Percentiles rank a stretch among this genome's conserved stretches.
Evolutionary conservation across 2,329 filamentous ascomycete species (phyloP).

Genomic region (Cordyceps tenuipes): DNA sequence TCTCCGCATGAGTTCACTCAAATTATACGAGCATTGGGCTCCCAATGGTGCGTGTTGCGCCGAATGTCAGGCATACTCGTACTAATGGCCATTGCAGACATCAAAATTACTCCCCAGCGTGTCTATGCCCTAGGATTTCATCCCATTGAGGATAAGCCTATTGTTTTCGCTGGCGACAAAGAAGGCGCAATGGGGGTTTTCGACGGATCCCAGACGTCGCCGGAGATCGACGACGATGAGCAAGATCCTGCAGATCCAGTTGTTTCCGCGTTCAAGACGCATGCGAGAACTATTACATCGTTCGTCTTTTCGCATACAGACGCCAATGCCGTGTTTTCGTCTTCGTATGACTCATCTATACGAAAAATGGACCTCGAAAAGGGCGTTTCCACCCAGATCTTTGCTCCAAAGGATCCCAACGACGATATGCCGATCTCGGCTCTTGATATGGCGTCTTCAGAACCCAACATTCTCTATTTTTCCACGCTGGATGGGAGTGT

Average conservation of each 20-base stretch:
- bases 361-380: conserved; percentile 77
- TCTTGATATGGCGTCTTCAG: conserved; percentile 64
- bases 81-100: conserved; percentile 42
- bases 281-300: conserved; percentile 78
- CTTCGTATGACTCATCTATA: conserved; percentile 90
- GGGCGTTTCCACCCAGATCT: conserved; percentile 71
- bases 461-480: conserved; percentile 73
- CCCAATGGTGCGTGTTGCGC: conserved; percentile 55
- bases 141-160: conserved; percentile 72
- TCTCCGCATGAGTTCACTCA: conserved; percentile 66
- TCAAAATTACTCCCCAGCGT: conserved; percentile 84
- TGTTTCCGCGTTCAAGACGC: conserved; percentile 86
- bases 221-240: conserved; percentile 56
- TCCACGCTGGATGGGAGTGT: conserved; percentile 77
- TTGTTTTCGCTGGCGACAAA: conserved; percentile 93
- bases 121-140: conserved; percentile 86
- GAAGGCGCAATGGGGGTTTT: conserved; percentile 85
- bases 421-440: conserved; percentile 76
- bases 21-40: conserved; percentile 75
- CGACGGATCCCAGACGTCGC: conserved; percentile 66
- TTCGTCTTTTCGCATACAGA: conserved; percentile 72
- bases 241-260: conserved; percentile 62
- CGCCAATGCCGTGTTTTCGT: conserved; percentile 67
- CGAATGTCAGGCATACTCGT: not conserved
- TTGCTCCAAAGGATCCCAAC: conserved; percentile 59